Evolutionary conservation across 192 early-diverging fungal species (phyloP).

Genomic region (Entomortierella chlamydospora): DNA sequence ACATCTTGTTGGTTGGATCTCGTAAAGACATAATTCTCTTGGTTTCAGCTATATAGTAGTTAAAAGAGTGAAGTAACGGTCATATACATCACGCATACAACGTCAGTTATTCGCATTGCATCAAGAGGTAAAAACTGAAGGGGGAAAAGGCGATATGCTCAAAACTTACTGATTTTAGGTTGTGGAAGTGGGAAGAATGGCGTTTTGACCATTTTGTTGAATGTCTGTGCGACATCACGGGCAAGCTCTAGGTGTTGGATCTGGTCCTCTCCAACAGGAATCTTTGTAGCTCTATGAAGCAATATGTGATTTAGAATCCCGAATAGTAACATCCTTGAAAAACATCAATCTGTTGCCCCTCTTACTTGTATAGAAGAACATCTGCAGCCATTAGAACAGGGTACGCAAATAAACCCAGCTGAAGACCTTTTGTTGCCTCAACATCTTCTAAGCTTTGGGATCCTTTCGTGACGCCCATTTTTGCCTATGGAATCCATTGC

Average conservation of each 20-base stretch:
- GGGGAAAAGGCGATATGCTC: neutral
- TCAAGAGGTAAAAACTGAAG: neutral
- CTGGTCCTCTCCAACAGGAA: conserved; percentile 96
- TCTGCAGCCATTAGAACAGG: conserved; percentile 95
- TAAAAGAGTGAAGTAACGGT: no score
- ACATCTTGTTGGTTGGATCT: conserved; percentile 86
- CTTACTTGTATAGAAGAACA: conserved; percentile 85
- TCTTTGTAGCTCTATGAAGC: conserved; percentile 71
- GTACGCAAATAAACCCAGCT: conserved; percentile 88
- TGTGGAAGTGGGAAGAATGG: conserved; percentile 76
- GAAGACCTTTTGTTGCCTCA: conserved; percentile 57
- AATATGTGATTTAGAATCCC: neutral
- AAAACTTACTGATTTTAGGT: conserved; percentile 69
- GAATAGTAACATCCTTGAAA: neutral
- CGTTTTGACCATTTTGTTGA: conserved; percentile 78
- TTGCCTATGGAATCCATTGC: conserved; percentile 50
- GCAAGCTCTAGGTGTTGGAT: conserved; percentile 91
- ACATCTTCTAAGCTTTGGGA: conserved; percentile 58
- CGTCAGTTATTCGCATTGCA: no score
- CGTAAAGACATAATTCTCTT: conserved; percentile 90
- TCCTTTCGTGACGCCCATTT: conserved; percentile 56
- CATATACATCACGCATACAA: no score
- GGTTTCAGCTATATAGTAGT: conserved; percentile 47
- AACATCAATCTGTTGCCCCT: neutral
- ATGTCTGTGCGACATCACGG: conserved; percentile 77